These are phyloP conservation scores for Microglena sp. DNA, from an alignment of 139 green algal genomes.

Conservation along the genomic window DNA sequence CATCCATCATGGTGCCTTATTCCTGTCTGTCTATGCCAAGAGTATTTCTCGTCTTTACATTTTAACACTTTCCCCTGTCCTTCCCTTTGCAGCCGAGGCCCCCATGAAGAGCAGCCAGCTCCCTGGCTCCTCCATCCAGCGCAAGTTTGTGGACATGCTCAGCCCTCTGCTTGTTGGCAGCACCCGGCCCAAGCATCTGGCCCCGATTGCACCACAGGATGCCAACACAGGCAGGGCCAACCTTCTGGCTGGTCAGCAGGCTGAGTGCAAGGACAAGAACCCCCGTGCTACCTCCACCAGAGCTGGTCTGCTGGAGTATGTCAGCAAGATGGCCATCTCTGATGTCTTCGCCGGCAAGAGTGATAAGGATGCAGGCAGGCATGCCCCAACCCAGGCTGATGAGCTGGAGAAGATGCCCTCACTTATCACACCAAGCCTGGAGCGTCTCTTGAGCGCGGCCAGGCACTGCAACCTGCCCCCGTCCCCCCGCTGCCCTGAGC, in stretches of 20 bases:
- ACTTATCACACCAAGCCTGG: slow-evolving; percentile 20
- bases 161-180: slow-evolving; percentile 19
- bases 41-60: too few species aligned
- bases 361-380: slow-evolving; percentile 16
- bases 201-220: too few species aligned
- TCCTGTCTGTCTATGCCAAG: too few species aligned
- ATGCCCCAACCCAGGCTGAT: neutral
- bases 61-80: too few species aligned
- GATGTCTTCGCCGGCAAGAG: slow-evolving; percentile 16
- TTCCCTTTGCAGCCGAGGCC: too few species aligned
- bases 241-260: too few species aligned
- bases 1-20: too few species aligned
- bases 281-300: slow-evolving; percentile 9
- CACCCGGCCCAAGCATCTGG: too few species aligned
- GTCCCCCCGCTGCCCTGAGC: neutral
- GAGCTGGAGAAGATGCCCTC: neutral
- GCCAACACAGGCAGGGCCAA: slow-evolving; percentile 8
- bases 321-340: slow-evolving; percentile 26
- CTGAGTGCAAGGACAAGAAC: slow-evolving; percentile 9
- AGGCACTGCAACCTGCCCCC: slow-evolving; percentile 23
- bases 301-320: slow-evolving; percentile 17
- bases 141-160: slow-evolving; percentile 29
- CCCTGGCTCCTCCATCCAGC: slow-evolving; percentile 11
- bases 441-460: slow-evolving; percentile 16
- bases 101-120: too few species aligned